Conservation (phyloP, 2,329 filamentous ascomycete species). For the Xylaria sp. region DNA sequence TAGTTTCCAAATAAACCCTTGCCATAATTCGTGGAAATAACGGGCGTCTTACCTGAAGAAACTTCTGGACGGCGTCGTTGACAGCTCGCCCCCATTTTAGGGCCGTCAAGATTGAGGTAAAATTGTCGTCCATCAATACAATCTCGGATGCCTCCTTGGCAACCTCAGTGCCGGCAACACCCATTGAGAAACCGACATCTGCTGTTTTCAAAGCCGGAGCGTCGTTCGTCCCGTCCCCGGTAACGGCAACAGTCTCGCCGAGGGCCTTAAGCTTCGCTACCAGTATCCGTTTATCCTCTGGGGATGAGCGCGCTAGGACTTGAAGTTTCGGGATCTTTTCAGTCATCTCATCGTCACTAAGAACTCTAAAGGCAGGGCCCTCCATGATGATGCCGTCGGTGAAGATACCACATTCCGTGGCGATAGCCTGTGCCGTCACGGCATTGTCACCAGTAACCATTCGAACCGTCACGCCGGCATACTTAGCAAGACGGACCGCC, state of each 20-base stretch:
- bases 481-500: constrained; percentile 74
- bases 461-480: constrained; percentile 76
- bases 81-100: constrained; percentile 76
- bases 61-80: constrained; percentile 75
- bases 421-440: constrained; percentile 78
- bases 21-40: not conserved
- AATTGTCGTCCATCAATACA: constrained; percentile 75
- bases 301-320: constrained; percentile 73
- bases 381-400: constrained; percentile 74
- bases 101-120: constrained; percentile 73
- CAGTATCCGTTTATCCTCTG: constrained; percentile 73
- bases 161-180: constrained; percentile 73
- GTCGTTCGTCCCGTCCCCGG: constrained; percentile 75
- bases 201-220: constrained; percentile 73
- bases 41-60: constrained; percentile 62
- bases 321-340: constrained; percentile 68
- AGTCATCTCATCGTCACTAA: constrained; percentile 69
- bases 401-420: constrained; percentile 77
- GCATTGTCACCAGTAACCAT: constrained; percentile 83
- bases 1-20: constrained; percentile 10
- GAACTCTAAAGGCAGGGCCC: constrained; percentile 72
- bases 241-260: constrained; percentile 72
- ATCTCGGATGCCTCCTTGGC: constrained; percentile 77
- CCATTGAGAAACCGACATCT: constrained; percentile 76
- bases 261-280: constrained; percentile 70